Conservation (phyloP, 2,329 filamentous ascomycete genomes). For the Amphichorda felina region DNA sequence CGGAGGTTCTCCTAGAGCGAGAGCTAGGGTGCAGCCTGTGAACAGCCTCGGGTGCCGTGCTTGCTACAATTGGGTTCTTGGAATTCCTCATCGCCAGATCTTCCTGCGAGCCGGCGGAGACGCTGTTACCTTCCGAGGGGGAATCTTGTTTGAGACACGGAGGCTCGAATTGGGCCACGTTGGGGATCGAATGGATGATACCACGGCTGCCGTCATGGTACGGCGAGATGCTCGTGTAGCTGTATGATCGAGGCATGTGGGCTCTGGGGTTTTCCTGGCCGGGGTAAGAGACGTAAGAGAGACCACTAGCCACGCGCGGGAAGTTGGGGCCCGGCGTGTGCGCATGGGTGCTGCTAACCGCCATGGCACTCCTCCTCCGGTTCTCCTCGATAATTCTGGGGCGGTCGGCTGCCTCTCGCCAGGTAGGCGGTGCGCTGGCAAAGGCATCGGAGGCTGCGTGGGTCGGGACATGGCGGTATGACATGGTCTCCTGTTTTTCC, state of each 20-base stretch:
- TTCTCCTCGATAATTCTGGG: constrained; percentile 37
- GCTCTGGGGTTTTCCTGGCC: background rate
- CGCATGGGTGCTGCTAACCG: too few relatives aligned
- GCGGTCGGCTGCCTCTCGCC: constrained; percentile 30
- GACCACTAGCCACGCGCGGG: constrained; percentile 34
- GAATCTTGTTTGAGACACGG: constrained; percentile 7
- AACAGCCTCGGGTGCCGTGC: background rate
- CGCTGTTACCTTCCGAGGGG: constrained; percentile 22
- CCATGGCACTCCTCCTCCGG: constrained; percentile 34
- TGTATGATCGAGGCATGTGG: constrained; percentile 23
- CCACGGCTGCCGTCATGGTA: constrained; percentile 17
- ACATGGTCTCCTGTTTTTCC: constrained; percentile 15
- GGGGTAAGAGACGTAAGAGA: constrained; percentile 33
- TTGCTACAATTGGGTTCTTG: constrained; percentile 3
- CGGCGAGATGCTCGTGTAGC: constrained; percentile 25
- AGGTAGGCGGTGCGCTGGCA: constrained; percentile 38
- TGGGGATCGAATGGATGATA: constrained; percentile 16
- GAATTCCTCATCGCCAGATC: constrained; percentile 24
- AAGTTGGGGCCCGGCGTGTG: constrained; percentile 19
- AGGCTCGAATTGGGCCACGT: constrained; percentile 7
- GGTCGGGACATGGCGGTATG: constrained; percentile 49
- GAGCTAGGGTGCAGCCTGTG: constrained; percentile 7
- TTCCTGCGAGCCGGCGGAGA: constrained; percentile 25
- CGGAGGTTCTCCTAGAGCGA: constrained; percentile 1
- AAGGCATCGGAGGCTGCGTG: constrained; percentile 50